Conservation (phyloP, 306 rosid genomes). For the Nissolia schottii region DNA sequence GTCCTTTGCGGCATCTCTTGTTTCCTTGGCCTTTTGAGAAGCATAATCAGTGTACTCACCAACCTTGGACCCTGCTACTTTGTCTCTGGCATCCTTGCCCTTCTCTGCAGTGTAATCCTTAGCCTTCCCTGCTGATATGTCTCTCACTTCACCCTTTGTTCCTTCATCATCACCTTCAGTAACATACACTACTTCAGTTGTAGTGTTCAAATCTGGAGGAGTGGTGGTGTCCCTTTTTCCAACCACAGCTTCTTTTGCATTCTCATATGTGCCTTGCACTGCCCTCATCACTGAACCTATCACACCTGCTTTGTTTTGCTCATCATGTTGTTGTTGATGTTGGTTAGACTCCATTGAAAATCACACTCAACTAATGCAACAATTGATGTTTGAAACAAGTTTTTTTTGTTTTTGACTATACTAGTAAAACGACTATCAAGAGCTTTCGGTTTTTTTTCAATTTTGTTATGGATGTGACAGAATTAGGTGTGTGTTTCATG, state of each 20-base stretch:
- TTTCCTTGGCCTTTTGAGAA: slow-evolving; percentile 28
- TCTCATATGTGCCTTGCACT: slow-evolving; percentile 49
- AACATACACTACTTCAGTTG: neutral
- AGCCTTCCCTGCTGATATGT: slow-evolving; percentile 20
- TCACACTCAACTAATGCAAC: neutral
- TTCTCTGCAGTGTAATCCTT: neutral
- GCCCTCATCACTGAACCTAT: slow-evolving; percentile 54
- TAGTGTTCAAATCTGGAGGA: neutral
- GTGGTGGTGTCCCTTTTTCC: slow-evolving; percentile 47
- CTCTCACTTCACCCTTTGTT: slow-evolving; percentile 14
- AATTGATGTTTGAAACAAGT: neutral
- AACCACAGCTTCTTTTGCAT: slow-evolving; percentile 64
- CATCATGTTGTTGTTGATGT: neutral
- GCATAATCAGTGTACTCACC: neutral
- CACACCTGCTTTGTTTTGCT: slow-evolving; percentile 45
- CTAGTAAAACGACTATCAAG: neutral
- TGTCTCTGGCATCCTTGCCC: neutral
- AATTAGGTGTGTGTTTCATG: neutral
- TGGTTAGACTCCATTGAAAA: slow-evolving; percentile 13
- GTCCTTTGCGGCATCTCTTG: neutral
- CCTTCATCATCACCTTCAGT: neutral
- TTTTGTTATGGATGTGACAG: neutral
- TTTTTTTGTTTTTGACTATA: neutral
- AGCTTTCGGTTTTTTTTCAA: neutral
- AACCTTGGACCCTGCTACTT: neutral